Conservation (phyloP, 2,329 filamentous ascomycete genomes). For the Exophiala sp. region DNA sequence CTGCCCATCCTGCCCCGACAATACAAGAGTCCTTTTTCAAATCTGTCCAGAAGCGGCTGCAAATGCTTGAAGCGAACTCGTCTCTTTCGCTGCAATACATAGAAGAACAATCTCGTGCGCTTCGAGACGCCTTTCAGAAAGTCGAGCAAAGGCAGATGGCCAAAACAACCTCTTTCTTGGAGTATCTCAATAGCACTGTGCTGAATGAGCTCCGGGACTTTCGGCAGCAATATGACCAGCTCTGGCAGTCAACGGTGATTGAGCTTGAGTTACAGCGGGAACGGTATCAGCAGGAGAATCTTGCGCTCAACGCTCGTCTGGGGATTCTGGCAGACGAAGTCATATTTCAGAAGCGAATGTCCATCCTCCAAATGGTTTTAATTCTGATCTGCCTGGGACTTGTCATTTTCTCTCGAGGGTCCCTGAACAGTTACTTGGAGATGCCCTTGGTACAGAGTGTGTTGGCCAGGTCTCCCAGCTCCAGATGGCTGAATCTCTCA, state of each 20-base stretch:
- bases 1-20: slow-evolving; percentile 60
- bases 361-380: slow-evolving; percentile 82
- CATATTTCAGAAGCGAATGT: slow-evolving; percentile 77
- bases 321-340: slow-evolving; percentile 92
- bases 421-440: slow-evolving; percentile 41
- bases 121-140: slow-evolving; percentile 78
- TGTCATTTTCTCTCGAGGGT: slow-evolving; percentile 64
- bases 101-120: slow-evolving; percentile 85
- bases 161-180: slow-evolving; percentile 76
- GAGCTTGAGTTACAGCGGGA: slow-evolving; percentile 85
- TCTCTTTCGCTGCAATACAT: slow-evolving; percentile 93
- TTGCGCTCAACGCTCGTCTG: slow-evolving; percentile 72
- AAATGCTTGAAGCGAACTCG: slow-evolving; percentile 85
- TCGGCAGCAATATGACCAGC: slow-evolving; percentile 83
- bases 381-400: slow-evolving; percentile 80
- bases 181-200: slow-evolving; percentile 80
- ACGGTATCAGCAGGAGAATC: slow-evolving; percentile 73
- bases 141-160: slow-evolving; percentile 80
- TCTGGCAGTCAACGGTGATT: slow-evolving; percentile 92
- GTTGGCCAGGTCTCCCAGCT: slow-evolving; percentile 41
- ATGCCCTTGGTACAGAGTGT: slow-evolving; percentile 44
- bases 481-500: slow-evolving; percentile 21
- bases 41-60: slow-evolving; percentile 84
- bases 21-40: slow-evolving; percentile 99
- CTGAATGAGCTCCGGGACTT: slow-evolving; percentile 71